Evolutionary conservation across 257 asterid genomes (phyloP).

Genomic region (Petunia axillaris): DNA sequence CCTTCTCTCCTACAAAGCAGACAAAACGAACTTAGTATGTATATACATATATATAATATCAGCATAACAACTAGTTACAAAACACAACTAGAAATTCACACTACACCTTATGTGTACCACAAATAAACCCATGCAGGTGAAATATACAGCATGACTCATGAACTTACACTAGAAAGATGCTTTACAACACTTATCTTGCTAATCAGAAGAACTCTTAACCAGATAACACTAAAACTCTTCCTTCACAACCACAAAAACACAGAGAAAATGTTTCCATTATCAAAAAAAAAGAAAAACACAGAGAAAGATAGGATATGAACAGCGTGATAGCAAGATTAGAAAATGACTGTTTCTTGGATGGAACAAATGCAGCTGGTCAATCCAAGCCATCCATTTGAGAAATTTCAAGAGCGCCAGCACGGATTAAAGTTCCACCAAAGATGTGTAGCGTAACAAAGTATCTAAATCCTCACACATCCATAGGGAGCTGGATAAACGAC

Average conservation of each 20-base stretch:
- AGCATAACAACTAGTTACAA: neutral
- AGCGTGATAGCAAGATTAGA: neutral
- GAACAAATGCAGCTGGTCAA: neutral
- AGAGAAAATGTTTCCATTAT: too few relatives aligned
- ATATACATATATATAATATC: neutral
- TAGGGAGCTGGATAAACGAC: neutral
- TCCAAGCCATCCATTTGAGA: constrained; percentile 8
- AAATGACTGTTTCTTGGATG: neutral
- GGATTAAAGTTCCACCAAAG: neutral
- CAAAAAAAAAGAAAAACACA: too few relatives aligned
- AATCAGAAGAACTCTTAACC: neutral
- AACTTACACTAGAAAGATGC: constrained; percentile 9
- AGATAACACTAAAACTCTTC: neutral
- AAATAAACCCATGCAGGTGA: neutral
- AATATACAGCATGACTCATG: neutral
- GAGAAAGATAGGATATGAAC: constrained; percentile 2
- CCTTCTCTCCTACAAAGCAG: constrained; percentile 57
- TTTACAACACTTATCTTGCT: constrained; percentile 5
- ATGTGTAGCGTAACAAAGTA: constrained; percentile 2
- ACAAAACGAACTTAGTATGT: constrained; percentile 6
- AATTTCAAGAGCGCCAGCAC: neutral
- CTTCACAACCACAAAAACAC: neutral
- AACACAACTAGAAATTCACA: neutral
- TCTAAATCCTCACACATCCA: neutral
- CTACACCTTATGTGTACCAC: neutral